Conservation (phyloP, 2,329 filamentous ascomycete species). For the Metarhizium sp. region DNA sequence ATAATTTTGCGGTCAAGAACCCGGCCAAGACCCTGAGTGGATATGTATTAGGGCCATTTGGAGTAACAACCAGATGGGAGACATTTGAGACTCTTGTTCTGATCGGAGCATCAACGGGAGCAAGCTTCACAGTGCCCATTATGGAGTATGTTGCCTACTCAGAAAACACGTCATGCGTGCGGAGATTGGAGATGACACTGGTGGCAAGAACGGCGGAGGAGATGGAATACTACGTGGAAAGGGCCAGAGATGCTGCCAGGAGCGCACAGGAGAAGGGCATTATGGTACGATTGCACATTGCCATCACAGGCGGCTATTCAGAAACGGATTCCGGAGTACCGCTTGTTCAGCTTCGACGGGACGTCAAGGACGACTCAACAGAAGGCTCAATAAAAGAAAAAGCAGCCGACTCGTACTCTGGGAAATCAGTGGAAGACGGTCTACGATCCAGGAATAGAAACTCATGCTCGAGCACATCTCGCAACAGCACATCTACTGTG, state of each 20-base stretch:
- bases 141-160: conserved; percentile 42
- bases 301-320: conserved; percentile 33
- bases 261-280: conserved; percentile 34
- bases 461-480: not conserved
- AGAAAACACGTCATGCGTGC: conserved; percentile 34
- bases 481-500: not conserved
- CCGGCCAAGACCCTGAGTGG: conserved; percentile 20
- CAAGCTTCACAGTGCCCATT: conserved; percentile 51
- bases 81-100: conserved; percentile 50
- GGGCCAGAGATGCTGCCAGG: conserved; percentile 34
- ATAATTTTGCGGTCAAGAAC: conserved; percentile 33
- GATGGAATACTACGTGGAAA: conserved; percentile 44
- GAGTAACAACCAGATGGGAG: conserved; percentile 45
- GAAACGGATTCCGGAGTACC: conserved; percentile 4
- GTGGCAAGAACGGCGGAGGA: conserved; percentile 42
- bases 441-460: not conserved
- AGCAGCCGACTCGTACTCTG: not conserved
- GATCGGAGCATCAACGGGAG: conserved; percentile 53
- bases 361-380: not conserved
- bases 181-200: conserved; percentile 43
- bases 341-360: conserved; percentile 1
- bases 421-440: not conserved
- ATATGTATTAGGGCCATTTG: conserved; percentile 48
- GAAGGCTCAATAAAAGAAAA: not conserved
- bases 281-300: conserved; percentile 42